These are phyloP conservation scores for Blastobotrys buckinghamii DNA, from an alignment of 1,139 yeast genomes.

Conservation along the genomic window DNA sequence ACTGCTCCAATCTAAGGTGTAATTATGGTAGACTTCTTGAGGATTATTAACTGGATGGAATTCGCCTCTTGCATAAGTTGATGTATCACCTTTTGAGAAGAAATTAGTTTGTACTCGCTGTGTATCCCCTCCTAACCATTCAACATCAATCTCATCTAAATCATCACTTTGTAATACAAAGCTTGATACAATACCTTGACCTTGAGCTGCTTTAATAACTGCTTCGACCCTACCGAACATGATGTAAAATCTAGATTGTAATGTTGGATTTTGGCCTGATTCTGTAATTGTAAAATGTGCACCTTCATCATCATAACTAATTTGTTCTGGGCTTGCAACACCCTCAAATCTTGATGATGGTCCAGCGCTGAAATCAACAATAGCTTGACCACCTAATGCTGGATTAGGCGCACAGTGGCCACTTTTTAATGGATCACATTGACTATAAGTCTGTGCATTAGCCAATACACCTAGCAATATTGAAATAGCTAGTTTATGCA, in stretches of 20 bases:
- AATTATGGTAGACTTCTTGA: conserved; percentile 58
- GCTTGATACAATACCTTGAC: conserved; percentile 71
- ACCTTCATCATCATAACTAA: conserved; percentile 45
- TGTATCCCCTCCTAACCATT: conserved; percentile 73
- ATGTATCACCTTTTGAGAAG: conserved; percentile 70
- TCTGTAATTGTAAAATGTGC: conserved; percentile 52
- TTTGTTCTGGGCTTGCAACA: conserved; percentile 16
- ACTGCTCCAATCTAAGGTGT: conserved; percentile 75
- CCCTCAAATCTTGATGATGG: conserved; percentile 21
- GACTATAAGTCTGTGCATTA: conserved; percentile 25
- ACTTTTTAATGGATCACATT: conserved; percentile 28
- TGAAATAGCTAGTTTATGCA: background rate
- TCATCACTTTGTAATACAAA: conserved; percentile 80
- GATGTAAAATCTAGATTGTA: conserved; percentile 68
- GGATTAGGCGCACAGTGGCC: conserved; percentile 28
- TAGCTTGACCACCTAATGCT: conserved; percentile 27
- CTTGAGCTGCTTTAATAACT: conserved; percentile 63
- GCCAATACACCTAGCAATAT: conserved; percentile 9
- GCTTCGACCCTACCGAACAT: conserved; percentile 85
- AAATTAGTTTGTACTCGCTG: conserved; percentile 71
- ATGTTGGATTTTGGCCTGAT: conserved; percentile 67
- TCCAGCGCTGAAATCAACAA: conserved; percentile 27
- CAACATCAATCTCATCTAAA: conserved; percentile 78
- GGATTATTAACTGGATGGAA: conserved; percentile 56
- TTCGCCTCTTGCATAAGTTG: conserved; percentile 73